Percentiles rank a stretch among this genome's conserved stretches.
Evolutionary conservation across 163 green algal genomes (phyloP).

Genomic region (Chlorella variabilis): DNA sequence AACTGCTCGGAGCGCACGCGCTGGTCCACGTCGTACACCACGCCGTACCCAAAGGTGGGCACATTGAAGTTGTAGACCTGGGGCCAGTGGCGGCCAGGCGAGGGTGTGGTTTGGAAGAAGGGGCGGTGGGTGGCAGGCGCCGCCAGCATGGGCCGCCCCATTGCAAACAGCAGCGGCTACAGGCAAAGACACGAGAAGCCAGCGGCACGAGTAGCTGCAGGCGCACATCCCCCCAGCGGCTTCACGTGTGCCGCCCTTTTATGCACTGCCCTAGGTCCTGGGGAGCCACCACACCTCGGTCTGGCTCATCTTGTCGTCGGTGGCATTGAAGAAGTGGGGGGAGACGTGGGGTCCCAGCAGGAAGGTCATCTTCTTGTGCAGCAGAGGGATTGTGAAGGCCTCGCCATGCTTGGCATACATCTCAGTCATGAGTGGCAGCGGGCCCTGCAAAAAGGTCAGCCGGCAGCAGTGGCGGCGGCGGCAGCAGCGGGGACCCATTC

Average conservation of each 20-base stretch:
- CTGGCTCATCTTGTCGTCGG: conserved; percentile 94
- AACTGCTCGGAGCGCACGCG: conserved; percentile 96
- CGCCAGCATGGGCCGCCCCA: too few species aligned
- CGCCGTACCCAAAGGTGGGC: conserved; percentile 95
- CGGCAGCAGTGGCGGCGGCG: too few species aligned
- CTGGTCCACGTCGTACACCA: conserved; percentile 98
- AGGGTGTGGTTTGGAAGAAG: too few species aligned
- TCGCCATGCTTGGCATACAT: conserved; percentile 88
- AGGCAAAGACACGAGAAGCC: background rate
- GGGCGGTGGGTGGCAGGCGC: too few species aligned
- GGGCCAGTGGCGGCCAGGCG: background rate
- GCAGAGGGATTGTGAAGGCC: conserved; percentile 96
- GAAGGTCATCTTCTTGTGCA: conserved; percentile 98
- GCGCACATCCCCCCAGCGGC: too few species aligned
- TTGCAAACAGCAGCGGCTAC: background rate
- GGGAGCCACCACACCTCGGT: conserved; percentile 69
- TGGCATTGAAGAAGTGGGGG: conserved; percentile 97
- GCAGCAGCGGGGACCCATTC: background rate
- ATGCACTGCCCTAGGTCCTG: too few species aligned
- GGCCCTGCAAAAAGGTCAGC: conserved; percentile 76
- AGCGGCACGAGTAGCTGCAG: too few species aligned
- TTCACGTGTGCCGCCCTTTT: too few species aligned
- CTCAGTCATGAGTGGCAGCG: conserved; percentile 82
- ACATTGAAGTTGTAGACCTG: conserved; percentile 98
- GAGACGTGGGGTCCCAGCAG: conserved; percentile 91